Evolutionary conservation across 2,329 filamentous ascomycete genomes (phyloP), one percentile per base, ranked within the genome.

Genomic region (Domatiomyces globalis): DNA sequence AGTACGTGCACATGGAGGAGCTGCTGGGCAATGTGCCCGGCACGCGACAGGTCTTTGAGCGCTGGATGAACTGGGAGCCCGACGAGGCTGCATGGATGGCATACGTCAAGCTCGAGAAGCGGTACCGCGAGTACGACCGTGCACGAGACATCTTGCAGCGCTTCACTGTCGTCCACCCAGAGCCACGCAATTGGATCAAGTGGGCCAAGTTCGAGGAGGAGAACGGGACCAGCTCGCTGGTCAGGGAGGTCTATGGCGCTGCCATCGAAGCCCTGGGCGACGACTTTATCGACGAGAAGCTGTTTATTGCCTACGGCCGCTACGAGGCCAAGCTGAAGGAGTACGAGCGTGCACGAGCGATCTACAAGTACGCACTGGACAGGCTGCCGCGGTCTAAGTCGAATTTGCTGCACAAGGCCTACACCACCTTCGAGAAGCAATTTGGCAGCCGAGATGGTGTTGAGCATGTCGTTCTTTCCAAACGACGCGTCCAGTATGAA

Each of bases 1-100:
- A 96, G 67, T 98, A 95, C 73, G 87, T 94, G 22, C 95, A 94
- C 67, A 94, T 95, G 84, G 90, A 96, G 72, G 92, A 98, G 76
- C 96, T 90, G 70, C 77, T 98, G 50, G 88, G 88, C 5, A 95
- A 98, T 63, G 83, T 98, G 47, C 81, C 89, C 2, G 92, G 90
- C 36, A 94, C 88, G 2, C 76, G 92, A 53, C 87, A 95, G 61
- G 87, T 96, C 0, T 98, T 96, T 65, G 92, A 98, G 71, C 78
- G 92, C 45, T 98, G 92, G 92, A 90, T 98, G 84, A 83, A 85
- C 56, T 98, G 92, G 92, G 87, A 95, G 66, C 92, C 92, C 0
- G 88, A 95, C 60, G 90, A 96, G 76, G 83, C 85, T 44, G 92
- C 90, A 0, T 98, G 92, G 92, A 83, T 82, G 60, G 84, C 90